phyloP scores from a whole-genome alignment of 2,329 filamentous ascomycete genomes.

The Rhynchosporium agropyri region DNA sequence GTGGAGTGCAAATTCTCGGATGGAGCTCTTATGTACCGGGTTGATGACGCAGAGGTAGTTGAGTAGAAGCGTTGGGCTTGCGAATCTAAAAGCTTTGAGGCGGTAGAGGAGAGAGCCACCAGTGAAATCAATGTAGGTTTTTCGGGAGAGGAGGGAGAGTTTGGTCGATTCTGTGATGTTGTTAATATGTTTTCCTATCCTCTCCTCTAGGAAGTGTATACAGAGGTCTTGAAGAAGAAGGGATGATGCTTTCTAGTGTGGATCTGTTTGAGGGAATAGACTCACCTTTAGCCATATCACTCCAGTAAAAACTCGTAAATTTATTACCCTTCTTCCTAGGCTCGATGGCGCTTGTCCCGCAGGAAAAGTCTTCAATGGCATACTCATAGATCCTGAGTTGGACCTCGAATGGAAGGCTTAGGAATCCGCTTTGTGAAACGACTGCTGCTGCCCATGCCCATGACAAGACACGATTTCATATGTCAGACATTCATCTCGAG shows the following conservation, averaged over 20 bases:
- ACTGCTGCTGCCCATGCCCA: slow-evolving; percentile 23
- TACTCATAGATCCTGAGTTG: slow-evolving; percentile 22
- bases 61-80: slow-evolving; percentile 19
- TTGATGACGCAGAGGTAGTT: slow-evolving; percentile 27
- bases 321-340: slow-evolving; percentile 24
- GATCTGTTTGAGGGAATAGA: not conserved
- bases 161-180: slow-evolving; percentile 12
- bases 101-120: slow-evolving; percentile 22
- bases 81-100: slow-evolving; percentile 15
- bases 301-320: slow-evolving; percentile 16
- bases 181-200: too few species aligned
- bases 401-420: slow-evolving; percentile 23
- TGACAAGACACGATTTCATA: too few species aligned
- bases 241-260: not conserved
- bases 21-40: slow-evolving; percentile 22
- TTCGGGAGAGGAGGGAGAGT: slow-evolving; percentile 22
- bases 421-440: slow-evolving; percentile 11
- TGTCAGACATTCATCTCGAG: too few species aligned
- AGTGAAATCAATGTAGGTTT: slow-evolving; percentile 23
- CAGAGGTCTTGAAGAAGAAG: too few species aligned
- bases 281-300: slow-evolving; percentile 2
- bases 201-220: too few species aligned
- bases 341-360: not conserved
- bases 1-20: slow-evolving; percentile 11
- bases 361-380: slow-evolving; percentile 17